A percentile compares a stretch with the other conserved stretches of the same genome.
These are phyloP conservation scores for Ophiostoma fasciatum DNA, from an alignment of 2,329 filamentous ascomycete species.

Conservation along the genomic window DNA sequence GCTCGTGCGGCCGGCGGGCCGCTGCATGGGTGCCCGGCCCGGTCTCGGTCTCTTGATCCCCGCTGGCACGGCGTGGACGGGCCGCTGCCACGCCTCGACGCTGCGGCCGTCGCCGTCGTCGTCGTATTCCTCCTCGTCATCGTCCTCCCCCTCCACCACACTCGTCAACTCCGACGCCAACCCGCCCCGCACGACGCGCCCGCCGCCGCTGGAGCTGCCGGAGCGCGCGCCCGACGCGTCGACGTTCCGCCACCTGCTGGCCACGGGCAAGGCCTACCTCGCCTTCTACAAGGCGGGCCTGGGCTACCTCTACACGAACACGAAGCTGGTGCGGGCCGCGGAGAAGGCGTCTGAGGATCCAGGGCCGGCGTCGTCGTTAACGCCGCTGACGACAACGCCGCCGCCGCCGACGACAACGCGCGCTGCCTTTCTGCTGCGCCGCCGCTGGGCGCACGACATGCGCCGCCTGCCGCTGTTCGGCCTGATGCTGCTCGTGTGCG, in stretches of 20 bases:
- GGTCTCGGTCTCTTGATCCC: not conserved
- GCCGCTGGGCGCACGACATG: slow-evolving; percentile 56
- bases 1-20: not conserved
- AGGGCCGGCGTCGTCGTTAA: no score
- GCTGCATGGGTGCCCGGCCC: not conserved
- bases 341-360: no score
- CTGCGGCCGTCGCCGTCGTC: no score
- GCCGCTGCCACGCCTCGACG: not conserved
- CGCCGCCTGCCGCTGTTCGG: slow-evolving; percentile 67
- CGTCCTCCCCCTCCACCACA: not conserved
- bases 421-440: slow-evolving; percentile 54
- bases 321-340: slow-evolving; percentile 4
- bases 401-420: slow-evolving; percentile 34
- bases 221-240: slow-evolving; percentile 29
- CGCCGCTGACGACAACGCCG: slow-evolving; percentile 16
- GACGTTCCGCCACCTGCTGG: slow-evolving; percentile 38
- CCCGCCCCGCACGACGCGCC: slow-evolving; percentile 57
- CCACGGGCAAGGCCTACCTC: slow-evolving; percentile 59
- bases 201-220: slow-evolving; percentile 53
- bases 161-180: no score
- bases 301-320: slow-evolving; percentile 56
- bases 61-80: no score
- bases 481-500: slow-evolving; percentile 60
- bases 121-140: not conserved
- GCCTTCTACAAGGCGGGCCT: slow-evolving; percentile 81